Conservation (phyloP, 139 green algal genomes). For the Coccomyxa sp. region DNA sequence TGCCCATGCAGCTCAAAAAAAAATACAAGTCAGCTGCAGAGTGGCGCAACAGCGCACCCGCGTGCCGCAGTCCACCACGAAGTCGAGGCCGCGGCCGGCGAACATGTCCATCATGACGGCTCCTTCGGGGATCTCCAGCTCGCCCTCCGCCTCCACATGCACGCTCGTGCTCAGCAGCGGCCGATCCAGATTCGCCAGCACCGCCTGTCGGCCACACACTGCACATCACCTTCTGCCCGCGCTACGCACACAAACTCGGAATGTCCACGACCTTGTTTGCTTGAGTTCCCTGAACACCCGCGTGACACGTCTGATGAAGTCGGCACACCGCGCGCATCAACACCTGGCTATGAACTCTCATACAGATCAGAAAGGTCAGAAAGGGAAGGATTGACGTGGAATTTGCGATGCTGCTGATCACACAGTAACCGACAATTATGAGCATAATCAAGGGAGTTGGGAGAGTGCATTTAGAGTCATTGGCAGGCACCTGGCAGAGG, state of each 20-base stretch:
- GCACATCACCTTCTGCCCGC: not conserved
- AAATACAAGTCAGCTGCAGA: no score
- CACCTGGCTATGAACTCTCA: no score
- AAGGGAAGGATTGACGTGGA: no score
- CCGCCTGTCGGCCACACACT: conserved; percentile 16
- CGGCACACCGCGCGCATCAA: no score
- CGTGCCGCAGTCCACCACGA: conserved; percentile 72
- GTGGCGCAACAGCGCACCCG: not conserved
- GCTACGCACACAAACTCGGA: not conserved
- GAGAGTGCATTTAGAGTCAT: no score
- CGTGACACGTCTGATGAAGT: no score
- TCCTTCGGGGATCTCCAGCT: conserved; percentile 53
- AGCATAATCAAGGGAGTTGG: no score
- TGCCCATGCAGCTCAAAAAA: no score
- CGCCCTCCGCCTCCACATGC: conserved; percentile 26
- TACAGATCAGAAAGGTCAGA: no score
- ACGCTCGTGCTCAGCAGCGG: conserved; percentile 73
- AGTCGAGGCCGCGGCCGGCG: conserved; percentile 63
- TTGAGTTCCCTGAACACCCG: no score
- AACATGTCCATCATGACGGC: conserved; percentile 69
- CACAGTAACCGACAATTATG: no score
- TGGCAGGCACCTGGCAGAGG: conserved; percentile 37
- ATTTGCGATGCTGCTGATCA: no score
- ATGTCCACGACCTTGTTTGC: not conserved
- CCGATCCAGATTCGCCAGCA: conserved; percentile 57